phyloP scores from a whole-genome alignment of 805 yeast species.

The Myxozyma geophila region DNA sequence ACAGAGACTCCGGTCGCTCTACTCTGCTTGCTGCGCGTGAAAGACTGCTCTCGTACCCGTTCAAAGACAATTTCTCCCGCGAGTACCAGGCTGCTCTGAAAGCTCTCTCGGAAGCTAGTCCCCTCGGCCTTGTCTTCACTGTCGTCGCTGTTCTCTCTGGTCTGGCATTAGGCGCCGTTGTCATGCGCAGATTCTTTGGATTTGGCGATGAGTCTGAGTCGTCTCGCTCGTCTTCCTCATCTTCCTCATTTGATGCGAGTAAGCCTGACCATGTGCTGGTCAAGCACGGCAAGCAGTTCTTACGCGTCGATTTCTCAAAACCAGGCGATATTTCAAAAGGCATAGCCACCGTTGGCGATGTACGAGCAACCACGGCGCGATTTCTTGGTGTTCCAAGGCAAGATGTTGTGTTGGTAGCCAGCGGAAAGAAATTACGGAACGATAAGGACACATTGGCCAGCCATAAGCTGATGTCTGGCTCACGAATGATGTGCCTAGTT shows the following conservation, averaged over 20 bases:
- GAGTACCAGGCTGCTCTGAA: background rate
- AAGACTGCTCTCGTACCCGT: conserved; percentile 1
- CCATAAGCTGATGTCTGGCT: conserved; percentile 22
- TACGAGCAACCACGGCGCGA: conserved; percentile 35
- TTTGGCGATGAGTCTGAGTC: conserved; percentile 8
- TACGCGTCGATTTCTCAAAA: conserved; percentile 31
- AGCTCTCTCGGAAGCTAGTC: conserved; percentile 4
- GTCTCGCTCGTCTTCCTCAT: background rate
- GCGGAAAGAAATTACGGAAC: conserved; percentile 37
- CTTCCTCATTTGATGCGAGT: conserved; percentile 2
- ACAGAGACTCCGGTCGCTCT: conserved; percentile 3
- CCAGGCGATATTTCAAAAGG: conserved; percentile 37
- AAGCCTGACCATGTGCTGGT: conserved; percentile 32
- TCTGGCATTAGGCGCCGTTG: conserved; percentile 3
- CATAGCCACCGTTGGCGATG: conserved; percentile 37
- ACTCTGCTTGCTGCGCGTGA: conserved; percentile 9
- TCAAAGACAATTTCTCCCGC: background rate
- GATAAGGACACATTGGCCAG: conserved; percentile 28
- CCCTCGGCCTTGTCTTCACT: background rate
- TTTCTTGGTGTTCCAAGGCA: conserved; percentile 24
- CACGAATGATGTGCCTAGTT: conserved; percentile 26
- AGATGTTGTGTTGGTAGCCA: conserved; percentile 28
- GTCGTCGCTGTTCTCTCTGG: conserved; percentile 7
- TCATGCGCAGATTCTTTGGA: conserved; percentile 30
- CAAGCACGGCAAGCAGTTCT: conserved; percentile 30